Conservation (phyloP, 768 basidiomycete species). For the Dioszegia aurantiaca region DNA sequence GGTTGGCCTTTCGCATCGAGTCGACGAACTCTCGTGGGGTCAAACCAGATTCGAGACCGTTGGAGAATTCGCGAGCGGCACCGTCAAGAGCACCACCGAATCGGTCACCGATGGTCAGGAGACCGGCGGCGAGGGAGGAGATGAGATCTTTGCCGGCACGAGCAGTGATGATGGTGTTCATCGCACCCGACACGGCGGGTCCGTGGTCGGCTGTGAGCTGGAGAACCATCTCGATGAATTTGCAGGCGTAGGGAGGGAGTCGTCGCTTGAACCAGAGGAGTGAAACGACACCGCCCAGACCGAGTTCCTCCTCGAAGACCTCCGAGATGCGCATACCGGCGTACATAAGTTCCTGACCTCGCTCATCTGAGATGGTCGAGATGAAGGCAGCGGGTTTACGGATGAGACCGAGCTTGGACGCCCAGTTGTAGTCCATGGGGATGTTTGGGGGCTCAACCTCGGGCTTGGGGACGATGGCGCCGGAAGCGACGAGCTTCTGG, state of each 20-base stretch:
- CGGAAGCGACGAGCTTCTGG: conserved; percentile 69
- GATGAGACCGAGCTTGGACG: conserved; percentile 95
- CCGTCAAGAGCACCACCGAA: conserved; percentile 99
- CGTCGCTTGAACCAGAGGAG: conserved; percentile 97
- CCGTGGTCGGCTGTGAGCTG: conserved; percentile 99
- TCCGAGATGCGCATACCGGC: conserved; percentile 99
- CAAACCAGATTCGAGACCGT: conserved; percentile 81
- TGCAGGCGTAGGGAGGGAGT: conserved; percentile 87
- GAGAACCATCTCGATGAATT: conserved; percentile 99
- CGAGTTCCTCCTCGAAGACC: conserved; percentile 94
- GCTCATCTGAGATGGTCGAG: conserved; percentile 98
- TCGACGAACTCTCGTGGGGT: conserved; percentile 99
- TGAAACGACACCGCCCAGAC: conserved; percentile 91
- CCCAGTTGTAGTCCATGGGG: conserved; percentile 99
- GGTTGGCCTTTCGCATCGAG: conserved; percentile 84
- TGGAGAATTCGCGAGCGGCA: conserved; percentile 92
- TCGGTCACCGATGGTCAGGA: conserved; percentile 94
- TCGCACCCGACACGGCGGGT: conserved; percentile 94
- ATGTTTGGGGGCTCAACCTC: conserved; percentile 92
- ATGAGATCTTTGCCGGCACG: conserved; percentile 99
- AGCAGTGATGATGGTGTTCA: conserved; percentile 99
- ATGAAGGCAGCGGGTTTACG: conserved; percentile 96
- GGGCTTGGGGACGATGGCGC: conserved; percentile 64
- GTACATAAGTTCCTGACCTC: conserved; percentile 96
- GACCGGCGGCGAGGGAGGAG: conserved; percentile 90